Conservation (phyloP, 2,329 filamentous ascomycete genomes). For the Sphaerulina populicola region DNA sequence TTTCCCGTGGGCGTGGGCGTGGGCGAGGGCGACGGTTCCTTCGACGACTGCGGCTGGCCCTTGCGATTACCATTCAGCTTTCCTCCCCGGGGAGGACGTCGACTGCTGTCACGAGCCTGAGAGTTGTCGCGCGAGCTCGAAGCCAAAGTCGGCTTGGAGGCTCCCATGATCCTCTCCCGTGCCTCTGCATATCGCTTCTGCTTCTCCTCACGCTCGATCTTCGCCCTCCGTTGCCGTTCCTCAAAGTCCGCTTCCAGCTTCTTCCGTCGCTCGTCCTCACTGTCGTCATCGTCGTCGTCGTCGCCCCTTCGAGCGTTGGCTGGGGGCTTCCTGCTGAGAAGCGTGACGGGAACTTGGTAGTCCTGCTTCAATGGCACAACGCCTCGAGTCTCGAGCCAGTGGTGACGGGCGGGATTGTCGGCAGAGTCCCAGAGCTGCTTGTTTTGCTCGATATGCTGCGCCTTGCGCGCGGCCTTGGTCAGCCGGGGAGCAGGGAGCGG, state of each 20-base stretch:
- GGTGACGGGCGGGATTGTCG: conserved; percentile 67
- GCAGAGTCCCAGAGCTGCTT: conserved; percentile 82
- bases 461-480: conserved; percentile 67
- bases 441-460: conserved; percentile 74
- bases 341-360: conserved; percentile 74
- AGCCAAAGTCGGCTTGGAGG: conserved; percentile 31
- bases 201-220: conserved; percentile 77
- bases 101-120: conserved; percentile 23
- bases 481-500: conserved; percentile 44
- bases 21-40: conserved; percentile 30
- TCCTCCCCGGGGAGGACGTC: conserved; percentile 13
- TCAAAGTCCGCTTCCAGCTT: conserved; percentile 60
- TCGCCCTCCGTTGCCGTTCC: conserved; percentile 68
- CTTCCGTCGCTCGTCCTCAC: conserved; percentile 53
- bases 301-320: conserved; percentile 53
- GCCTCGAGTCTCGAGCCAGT: conserved; percentile 62
- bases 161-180: conserved; percentile 77
- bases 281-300: conserved; percentile 51
- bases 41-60: conserved; percentile 30
- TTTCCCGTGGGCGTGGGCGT: conserved; percentile 29
- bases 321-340: conserved; percentile 72
- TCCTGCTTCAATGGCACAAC: conserved; percentile 54
- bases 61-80: conserved; percentile 32
- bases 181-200: conserved; percentile 84
- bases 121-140: conserved; percentile 29